Percentiles rank a stretch among this genome's conserved stretches.
These are phyloP conservation scores for Multifurca ochricompacta DNA, from an alignment of 768 basidiomycete genomes.

Conservation along the genomic window DNA sequence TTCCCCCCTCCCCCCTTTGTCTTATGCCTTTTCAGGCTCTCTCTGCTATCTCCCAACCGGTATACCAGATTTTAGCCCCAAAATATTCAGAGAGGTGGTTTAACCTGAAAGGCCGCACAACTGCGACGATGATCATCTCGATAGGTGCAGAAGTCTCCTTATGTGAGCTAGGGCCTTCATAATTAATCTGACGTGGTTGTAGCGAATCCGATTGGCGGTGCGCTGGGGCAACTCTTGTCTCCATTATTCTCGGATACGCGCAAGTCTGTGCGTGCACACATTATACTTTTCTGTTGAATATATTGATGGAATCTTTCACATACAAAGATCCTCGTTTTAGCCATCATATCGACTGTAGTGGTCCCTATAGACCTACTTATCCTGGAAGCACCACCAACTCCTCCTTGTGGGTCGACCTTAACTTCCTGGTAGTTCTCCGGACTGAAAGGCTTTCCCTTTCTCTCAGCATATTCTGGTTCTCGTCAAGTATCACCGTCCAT, in stretches of 20 bases:
- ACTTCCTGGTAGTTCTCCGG: background rate
- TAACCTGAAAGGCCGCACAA: slow-evolving; percentile 64
- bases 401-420: slow-evolving; percentile 52
- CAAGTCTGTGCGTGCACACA: slow-evolving; percentile 41
- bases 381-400: slow-evolving; percentile 54
- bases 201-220: slow-evolving; percentile 73
- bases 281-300: background rate
- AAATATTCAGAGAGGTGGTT: slow-evolving; percentile 84
- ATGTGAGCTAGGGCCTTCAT: too few relatives aligned
- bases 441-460: background rate
- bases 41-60: slow-evolving; percentile 56
- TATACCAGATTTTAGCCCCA: slow-evolving; percentile 72
- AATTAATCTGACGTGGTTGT: background rate
- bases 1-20: background rate
- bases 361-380: slow-evolving; percentile 56
- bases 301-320: background rate
- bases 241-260: slow-evolving; percentile 45
- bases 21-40: slow-evolving; percentile 39
- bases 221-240: slow-evolving; percentile 64
- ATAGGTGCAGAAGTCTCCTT: slow-evolving; percentile 27
- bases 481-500: slow-evolving; percentile 43
- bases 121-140: slow-evolving; percentile 60
- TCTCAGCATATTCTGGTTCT: slow-evolving; percentile 59
- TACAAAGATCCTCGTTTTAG: slow-evolving; percentile 62
- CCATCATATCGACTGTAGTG: slow-evolving; percentile 57